These are phyloP conservation scores for Marchantia polymorpha DNA, from an alignment of 225 moss, liverwort and hornwort species.

Conservation along the genomic window DNA sequence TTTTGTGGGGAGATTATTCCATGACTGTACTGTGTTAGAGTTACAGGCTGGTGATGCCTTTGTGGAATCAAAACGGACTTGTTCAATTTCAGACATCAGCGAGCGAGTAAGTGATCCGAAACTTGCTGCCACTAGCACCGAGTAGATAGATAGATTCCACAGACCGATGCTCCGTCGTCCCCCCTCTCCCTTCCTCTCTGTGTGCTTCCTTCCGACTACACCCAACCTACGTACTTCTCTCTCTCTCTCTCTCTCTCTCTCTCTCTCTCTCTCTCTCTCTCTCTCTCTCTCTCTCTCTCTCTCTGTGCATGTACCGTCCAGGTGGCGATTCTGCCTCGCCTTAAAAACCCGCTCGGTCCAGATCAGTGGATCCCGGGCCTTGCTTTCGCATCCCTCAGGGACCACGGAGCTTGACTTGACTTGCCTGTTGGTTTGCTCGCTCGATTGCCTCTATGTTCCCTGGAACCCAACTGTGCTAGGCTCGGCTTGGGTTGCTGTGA, in stretches of 20 bases:
- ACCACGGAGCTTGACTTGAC: too few relatives aligned
- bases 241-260: not conserved
- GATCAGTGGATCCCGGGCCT: not conserved
- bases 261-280: constrained; percentile 16
- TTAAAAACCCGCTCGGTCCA: not conserved
- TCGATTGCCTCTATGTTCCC: too few relatives aligned
- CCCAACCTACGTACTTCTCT: not conserved
- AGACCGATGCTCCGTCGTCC: not conserved
- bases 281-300: constrained; percentile 8
- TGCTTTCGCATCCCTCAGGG: too few relatives aligned
- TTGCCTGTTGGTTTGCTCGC: too few relatives aligned
- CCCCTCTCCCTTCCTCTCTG: not conserved
- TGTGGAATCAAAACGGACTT: not conserved
- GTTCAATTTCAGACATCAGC: constrained; percentile 1
- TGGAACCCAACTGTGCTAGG: too few relatives aligned
- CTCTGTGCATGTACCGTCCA: not conserved
- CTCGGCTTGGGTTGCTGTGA: too few relatives aligned
- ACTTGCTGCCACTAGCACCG: not conserved
- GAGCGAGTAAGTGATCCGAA: not conserved
- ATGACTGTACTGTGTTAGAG: not conserved
- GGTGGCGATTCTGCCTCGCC: not conserved
- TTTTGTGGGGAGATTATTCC: constrained; percentile 1
- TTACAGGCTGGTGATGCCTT: constrained; percentile 7
- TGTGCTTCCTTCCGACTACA: not conserved
- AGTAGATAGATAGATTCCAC: constrained; percentile 1